Percentiles rank a stretch among this genome's conserved stretches.
Conservation (phyloP, 768 basidiomycete species). For the Pleurotus sapidus region DNA sequence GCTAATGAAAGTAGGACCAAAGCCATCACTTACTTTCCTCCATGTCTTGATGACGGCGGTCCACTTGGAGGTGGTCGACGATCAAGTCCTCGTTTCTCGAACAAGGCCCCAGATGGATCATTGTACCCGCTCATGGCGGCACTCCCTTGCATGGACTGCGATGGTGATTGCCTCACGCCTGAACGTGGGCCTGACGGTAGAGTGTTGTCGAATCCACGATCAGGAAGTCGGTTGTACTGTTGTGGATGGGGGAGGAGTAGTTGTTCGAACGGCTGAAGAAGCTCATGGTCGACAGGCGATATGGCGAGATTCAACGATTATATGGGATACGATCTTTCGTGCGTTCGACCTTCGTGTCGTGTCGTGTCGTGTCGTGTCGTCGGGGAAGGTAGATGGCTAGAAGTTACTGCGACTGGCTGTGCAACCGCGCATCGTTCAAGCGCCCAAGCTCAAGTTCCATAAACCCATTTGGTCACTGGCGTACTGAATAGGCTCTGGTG, state of each 20-base stretch:
- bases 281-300: slow-evolving; percentile 30
- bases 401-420: no score
- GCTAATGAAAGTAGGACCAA: background rate
- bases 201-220: slow-evolving; percentile 18
- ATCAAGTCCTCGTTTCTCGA: slow-evolving; percentile 46
- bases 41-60: slow-evolving; percentile 26
- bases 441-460: no score
- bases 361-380: no score
- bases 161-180: slow-evolving; percentile 14
- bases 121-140: slow-evolving; percentile 43
- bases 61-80: slow-evolving; percentile 32
- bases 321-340: no score
- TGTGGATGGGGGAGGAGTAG: slow-evolving; percentile 35
- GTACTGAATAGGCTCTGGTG: no score
- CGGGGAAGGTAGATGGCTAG: no score
- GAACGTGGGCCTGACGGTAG: slow-evolving; percentile 31
- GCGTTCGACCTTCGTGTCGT: no score
- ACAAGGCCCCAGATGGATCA: slow-evolving; percentile 45
- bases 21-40: slow-evolving; percentile 21
- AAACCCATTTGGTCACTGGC: no score
- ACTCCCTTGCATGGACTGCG: slow-evolving; percentile 38
- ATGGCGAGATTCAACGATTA: no score
- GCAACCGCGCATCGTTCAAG: no score
- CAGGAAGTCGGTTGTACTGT: slow-evolving; percentile 42
- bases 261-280: slow-evolving; percentile 44